Percentiles rank a stretch among this genome's conserved stretches.
These are phyloP conservation scores for Penicillium expansum DNA, from an alignment of 2,329 filamentous ascomycete genomes.

Conservation along the genomic window DNA sequence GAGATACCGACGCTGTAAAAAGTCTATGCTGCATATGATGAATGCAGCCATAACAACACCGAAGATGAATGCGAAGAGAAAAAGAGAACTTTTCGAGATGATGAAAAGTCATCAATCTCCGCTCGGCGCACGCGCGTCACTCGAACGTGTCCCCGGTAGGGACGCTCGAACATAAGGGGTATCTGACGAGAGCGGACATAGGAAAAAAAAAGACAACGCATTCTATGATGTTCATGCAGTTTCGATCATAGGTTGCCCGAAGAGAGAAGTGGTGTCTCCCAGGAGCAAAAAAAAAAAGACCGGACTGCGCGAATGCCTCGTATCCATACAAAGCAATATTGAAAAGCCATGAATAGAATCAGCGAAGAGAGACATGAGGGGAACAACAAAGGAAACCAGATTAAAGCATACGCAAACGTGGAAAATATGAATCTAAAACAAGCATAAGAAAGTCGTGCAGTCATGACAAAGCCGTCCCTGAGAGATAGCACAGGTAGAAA, in stretches of 20 bases:
- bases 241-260: constrained; percentile 34
- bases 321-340: constrained; percentile 36
- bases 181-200: constrained; percentile 48
- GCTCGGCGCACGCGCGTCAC: constrained; percentile 40
- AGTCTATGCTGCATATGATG: constrained; percentile 42
- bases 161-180: constrained; percentile 47
- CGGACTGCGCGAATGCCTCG: constrained; percentile 41
- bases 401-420: constrained; percentile 10
- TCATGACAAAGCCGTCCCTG: constrained; percentile 47
- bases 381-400: constrained; percentile 21
- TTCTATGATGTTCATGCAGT: constrained; percentile 52
- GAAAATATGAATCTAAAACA: constrained; percentile 25
- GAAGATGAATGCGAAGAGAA: constrained; percentile 39
- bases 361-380: constrained; percentile 15
- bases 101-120: constrained; percentile 36
- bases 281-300: constrained; percentile 33
- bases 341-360: constrained; percentile 27
- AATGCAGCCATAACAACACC: constrained; percentile 41
- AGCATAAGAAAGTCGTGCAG: constrained; percentile 41
- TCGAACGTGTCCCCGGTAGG: constrained; percentile 37
- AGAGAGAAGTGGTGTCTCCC: constrained; percentile 20
- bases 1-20: constrained; percentile 42
- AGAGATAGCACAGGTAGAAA: constrained; percentile 28
- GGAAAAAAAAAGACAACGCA: constrained; percentile 50
- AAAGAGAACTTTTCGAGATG: constrained; percentile 38